Evolutionary conservation across 768 basidiomycete species (phyloP).

Genomic region (Vararia minispora): DNA sequence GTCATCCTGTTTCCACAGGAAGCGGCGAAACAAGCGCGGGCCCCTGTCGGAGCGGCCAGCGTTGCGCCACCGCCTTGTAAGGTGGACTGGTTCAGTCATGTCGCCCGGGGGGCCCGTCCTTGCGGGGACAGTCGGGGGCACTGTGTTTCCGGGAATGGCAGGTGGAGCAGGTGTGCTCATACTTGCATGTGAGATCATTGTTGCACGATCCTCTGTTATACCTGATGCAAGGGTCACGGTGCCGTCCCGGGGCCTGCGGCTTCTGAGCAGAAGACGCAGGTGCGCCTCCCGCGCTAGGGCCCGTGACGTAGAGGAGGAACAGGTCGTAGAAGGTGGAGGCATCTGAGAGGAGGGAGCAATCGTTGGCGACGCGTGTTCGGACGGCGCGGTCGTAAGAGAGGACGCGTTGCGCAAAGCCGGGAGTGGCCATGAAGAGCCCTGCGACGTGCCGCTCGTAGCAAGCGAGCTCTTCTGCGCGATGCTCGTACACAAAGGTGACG

Average conservation of each 20-base stretch:
- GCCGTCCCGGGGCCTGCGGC: neutral
- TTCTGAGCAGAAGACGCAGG: neutral
- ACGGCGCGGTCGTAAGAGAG: slow-evolving; percentile 23
- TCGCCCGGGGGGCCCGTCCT: too few species aligned
- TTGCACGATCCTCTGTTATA: slow-evolving; percentile 17
- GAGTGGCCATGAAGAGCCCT: slow-evolving; percentile 14
- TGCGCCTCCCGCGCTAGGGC: neutral
- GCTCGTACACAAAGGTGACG: slow-evolving; percentile 17
- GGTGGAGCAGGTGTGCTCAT: slow-evolving; percentile 16
- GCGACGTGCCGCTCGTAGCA: slow-evolving; percentile 19
- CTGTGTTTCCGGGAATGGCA: slow-evolving; percentile 7
- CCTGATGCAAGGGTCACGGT: slow-evolving; percentile 12
- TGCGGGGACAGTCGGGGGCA: slow-evolving; percentile 2
- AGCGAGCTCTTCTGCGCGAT: slow-evolving; percentile 17
- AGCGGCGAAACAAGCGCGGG: slow-evolving; percentile 8
- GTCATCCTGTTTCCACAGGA: slow-evolving; percentile 9
- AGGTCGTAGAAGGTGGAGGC: slow-evolving; percentile 6
- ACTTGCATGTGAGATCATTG: slow-evolving; percentile 11
- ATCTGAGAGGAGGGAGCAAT: slow-evolving; percentile 16
- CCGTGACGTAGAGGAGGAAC: slow-evolving; percentile 2
- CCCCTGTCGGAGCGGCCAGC: neutral
- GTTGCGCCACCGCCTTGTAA: too few species aligned
- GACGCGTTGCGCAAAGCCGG: slow-evolving; percentile 12
- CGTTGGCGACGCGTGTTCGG: slow-evolving; percentile 15
- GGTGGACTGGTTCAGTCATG: too few species aligned